These are phyloP conservation scores for Nakazawaea siamensis DNA, from an alignment of 805 yeast genomes.

Conservation along the genomic window DNA sequence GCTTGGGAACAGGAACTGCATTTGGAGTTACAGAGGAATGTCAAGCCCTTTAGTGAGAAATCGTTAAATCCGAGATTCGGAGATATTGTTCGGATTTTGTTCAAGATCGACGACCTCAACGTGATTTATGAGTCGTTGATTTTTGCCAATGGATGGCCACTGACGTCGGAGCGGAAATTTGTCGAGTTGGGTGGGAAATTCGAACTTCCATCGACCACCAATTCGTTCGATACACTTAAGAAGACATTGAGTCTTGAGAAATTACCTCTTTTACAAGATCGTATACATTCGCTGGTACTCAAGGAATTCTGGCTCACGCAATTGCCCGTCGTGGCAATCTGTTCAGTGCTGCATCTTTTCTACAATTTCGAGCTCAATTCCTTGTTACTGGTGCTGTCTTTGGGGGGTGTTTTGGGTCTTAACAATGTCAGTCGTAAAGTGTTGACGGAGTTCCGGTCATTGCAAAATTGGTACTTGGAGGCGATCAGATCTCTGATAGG, in stretches of 20 bases:
- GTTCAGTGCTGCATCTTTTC: slow-evolving; percentile 8
- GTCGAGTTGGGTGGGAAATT: slow-evolving; percentile 23
- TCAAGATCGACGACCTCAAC: slow-evolving; percentile 25
- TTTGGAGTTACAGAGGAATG: slow-evolving; percentile 24
- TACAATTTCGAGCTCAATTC: slow-evolving; percentile 11
- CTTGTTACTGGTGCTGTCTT: slow-evolving; percentile 33
- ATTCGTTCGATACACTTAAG: slow-evolving; percentile 1
- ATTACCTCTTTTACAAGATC: slow-evolving; percentile 8
- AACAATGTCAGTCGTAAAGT: slow-evolving; percentile 18
- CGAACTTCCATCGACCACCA: background rate
- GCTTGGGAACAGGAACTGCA: slow-evolving; percentile 26
- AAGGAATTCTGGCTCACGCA: slow-evolving; percentile 2
- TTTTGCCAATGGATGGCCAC: slow-evolving; percentile 15
- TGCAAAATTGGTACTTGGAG: slow-evolving; percentile 11
- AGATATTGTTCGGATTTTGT: slow-evolving; percentile 20
- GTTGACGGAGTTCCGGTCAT: slow-evolving; percentile 2
- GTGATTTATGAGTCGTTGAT: slow-evolving; percentile 20
- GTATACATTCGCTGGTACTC: slow-evolving; percentile 3
- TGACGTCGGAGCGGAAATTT: slow-evolving; percentile 14
- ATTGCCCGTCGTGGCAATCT: slow-evolving; percentile 7
- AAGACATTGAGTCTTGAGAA: background rate
- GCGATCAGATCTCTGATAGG: slow-evolving; percentile 6
- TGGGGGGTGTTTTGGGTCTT: slow-evolving; percentile 31
- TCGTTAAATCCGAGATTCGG: slow-evolving; percentile 19
- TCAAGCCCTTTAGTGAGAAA: slow-evolving; percentile 21